Conservation (phyloP, 2,329 filamentous ascomycete species). For the Pseudophaeomoniella oleicola region DNA sequence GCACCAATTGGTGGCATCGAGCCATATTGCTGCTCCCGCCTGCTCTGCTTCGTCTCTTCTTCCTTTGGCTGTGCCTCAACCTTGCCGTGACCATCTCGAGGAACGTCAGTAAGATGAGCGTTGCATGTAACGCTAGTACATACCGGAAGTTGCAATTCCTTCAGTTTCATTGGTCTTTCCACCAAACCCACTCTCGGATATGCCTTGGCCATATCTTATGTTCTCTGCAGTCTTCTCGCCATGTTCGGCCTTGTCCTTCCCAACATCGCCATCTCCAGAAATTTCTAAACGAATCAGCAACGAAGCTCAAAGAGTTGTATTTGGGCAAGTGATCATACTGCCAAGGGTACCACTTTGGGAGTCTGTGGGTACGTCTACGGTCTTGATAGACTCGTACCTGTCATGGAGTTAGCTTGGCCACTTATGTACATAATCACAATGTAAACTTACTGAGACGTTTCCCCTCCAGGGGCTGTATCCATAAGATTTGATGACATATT, state of each 20-base stretch:
- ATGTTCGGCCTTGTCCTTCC: constrained; percentile 17
- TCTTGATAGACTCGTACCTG: constrained; percentile 44
- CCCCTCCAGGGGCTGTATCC: constrained; percentile 45
- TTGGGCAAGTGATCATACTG: constrained; percentile 25
- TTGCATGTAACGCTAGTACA: constrained; percentile 16
- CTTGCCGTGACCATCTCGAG: constrained; percentile 21
- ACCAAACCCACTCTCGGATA: constrained; percentile 41
- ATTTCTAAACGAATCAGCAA: constrained; percentile 3
- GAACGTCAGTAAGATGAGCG: constrained; percentile 12
- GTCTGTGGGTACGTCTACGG: constrained; percentile 31
- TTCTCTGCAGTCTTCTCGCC: constrained; percentile 35
- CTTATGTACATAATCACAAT: constrained; percentile 1
- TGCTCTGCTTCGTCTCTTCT: constrained; percentile 23
- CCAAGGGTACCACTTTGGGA: constrained; percentile 45
- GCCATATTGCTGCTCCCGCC: constrained; percentile 40
- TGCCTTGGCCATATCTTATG: constrained; percentile 40
- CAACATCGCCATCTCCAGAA: constrained; percentile 16
- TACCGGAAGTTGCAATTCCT: constrained; percentile 23
- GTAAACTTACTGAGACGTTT: constrained; percentile 39
- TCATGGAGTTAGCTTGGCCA: background rate
- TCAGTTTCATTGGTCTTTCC: constrained; percentile 32
- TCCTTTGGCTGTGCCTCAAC: constrained; percentile 23
- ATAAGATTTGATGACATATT: constrained; percentile 41
- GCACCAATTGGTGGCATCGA: constrained; percentile 40
- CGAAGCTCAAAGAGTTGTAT: constrained; percentile 2